Evolutionary conservation across 805 yeast genomes (phyloP), one percentile per base, ranked within the genome.

Genomic region (Wickerhamomyces ciferrii): DNA sequence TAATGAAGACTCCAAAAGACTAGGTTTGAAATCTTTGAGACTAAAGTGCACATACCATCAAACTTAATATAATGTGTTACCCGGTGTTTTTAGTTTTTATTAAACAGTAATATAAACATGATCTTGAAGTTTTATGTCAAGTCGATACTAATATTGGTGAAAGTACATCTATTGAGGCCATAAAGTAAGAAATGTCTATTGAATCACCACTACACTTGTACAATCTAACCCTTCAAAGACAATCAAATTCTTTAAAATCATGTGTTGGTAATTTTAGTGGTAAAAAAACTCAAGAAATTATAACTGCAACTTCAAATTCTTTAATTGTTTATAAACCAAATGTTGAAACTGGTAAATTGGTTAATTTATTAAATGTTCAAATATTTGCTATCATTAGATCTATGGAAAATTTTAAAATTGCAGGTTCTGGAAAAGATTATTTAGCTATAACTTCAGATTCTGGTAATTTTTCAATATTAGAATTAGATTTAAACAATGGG

Each of bases 401-500:
- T 4, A 65, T 87, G 11, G 69, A 68, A 6, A 68, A 76, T 21
- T 65, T 88, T 45, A 73, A 79, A 19, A 60, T 75, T 11, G 70
- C 78, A 0, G 88, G 85, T 0, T 59, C 79, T 0, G 60, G 70
- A 0, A 70, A 68, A 45, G 94, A 88, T 52, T 68, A 68, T 24
- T 49, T 91, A n/a, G 75, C 83, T 7, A 59, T 88, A 2, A 77
- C 92, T 0, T 80, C 94, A 0, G 97, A 91, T 58, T 76, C 95
- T 2, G 97, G 97, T 0, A 79, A 79, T 48, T 51, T 90, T 19
- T 68, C 79, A 0, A 59, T 87, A 1, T 63, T 81, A 11, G 76
- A 79, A 45, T 73, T 75, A 48, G 63, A 71, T 31, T 56, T 63
- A 2, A 60, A 59, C 4, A 57, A 68, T n/a, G 53, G 81, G 47